Base-by-base conservation (phyloP, 2,329 filamentous ascomycete genomes). In the Aspergillus eucalypticola region DNA sequence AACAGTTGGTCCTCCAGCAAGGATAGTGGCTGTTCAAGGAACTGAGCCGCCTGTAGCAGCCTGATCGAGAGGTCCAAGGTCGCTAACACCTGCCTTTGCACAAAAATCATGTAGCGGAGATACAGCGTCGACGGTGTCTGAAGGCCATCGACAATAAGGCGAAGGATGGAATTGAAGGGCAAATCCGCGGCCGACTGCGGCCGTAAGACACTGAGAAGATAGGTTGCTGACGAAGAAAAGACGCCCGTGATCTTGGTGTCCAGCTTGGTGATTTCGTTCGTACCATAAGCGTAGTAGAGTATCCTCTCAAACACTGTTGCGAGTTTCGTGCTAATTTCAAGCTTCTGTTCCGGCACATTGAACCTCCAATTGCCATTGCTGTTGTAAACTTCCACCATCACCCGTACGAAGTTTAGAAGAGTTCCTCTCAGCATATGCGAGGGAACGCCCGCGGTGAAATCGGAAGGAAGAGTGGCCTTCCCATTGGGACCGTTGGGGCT, bases 361-460 rank as follows among this genome's bases (percentile, higher is more conserved):
- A 96, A 97, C 66, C 88, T 89, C 95, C 94, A 99, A 5, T 88
- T 92, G 29, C 87, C 86, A 39, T 90, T 90, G 74, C 90, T 95
- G 77, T 96, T 92, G 66, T 96, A 89, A 6, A 96, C 85, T 70
- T 96, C 92, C 23, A 96, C 84, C 64, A 91, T 83, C 2, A 88
- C 88, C 66, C 90, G 88, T 6, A 89, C 88, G 68, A 94, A 90
- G 3, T 88, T 87, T 49, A 89, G 80, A 41, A 92, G 81, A 17
- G 93, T 88, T 51, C 86, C 86, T 48, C 86, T 84, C 66, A 96
- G 84, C 41, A 90, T 84, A 71, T 92, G 89, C 66, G 96, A 90
- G 5, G 92, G 90, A 32, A 91, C 88, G 5, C 89, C 89, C 39
- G 90, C 84, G 77, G 88, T 78, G 88, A 60, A 87, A 78, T 78